These are phyloP conservation scores for Metschnikowia noctiluminum DNA, from an alignment of 805 yeast genomes.

Conservation along the genomic window DNA sequence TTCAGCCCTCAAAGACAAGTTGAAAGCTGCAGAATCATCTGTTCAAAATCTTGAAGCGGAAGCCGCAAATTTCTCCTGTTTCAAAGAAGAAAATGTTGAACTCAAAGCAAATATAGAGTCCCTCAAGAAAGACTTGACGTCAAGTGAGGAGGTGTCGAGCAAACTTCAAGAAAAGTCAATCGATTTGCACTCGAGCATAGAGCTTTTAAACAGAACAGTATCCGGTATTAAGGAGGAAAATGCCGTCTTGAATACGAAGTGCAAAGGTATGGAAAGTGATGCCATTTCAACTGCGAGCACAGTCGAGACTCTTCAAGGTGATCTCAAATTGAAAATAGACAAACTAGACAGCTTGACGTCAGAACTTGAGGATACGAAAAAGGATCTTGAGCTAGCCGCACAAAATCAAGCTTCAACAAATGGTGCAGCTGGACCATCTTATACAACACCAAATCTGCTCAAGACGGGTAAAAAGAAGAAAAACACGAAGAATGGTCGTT, in stretches of 20 bases:
- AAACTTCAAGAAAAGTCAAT: background rate
- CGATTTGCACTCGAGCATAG: background rate
- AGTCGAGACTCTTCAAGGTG: constrained; percentile 1
- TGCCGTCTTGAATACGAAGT: background rate
- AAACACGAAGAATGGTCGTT: background rate
- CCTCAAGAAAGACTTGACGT: background rate
- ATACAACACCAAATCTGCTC: background rate
- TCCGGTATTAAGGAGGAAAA: background rate
- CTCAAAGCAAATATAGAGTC: background rate
- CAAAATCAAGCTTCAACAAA: background rate
- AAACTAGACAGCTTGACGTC: background rate
- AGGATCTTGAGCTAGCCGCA: background rate
- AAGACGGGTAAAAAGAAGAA: constrained; percentile 1
- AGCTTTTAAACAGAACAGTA: background rate
- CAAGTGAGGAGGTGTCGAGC: background rate
- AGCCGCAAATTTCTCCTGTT: background rate
- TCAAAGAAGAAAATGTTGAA: background rate
- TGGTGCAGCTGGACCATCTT: background rate
- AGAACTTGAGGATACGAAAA: background rate
- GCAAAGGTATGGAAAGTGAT: background rate
- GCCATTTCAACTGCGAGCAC: background rate
- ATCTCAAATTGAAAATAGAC: background rate
- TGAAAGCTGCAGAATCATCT: too few species aligned
- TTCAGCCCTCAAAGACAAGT: background rate
- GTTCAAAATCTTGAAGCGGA: background rate